Evolutionary conservation across 768 basidiomycete genomes (phyloP).

Genomic region (Panellus pusillus): DNA sequence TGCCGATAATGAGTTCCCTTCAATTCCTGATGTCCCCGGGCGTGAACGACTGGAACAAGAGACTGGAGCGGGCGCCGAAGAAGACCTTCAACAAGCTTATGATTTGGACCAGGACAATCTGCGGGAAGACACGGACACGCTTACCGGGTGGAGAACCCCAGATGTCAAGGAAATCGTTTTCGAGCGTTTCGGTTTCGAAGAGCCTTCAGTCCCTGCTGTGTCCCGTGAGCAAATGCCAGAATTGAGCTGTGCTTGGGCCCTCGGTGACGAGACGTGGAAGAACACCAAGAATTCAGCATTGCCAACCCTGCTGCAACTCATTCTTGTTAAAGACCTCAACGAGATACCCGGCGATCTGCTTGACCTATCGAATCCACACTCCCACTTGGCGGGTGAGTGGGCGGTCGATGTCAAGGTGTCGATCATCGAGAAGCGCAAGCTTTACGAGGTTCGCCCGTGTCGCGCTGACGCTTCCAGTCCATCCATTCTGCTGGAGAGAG

Average conservation of each 20-base stretch:
- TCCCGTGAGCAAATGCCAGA: not conserved
- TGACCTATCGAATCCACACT: conserved; percentile 1
- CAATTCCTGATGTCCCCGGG: conserved; percentile 16
- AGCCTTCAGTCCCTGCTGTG: not conserved
- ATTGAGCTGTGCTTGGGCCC: conserved; percentile 1
- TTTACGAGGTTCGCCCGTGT: conserved; percentile 7
- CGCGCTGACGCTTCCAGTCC: conserved; percentile 5
- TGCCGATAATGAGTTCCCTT: not conserved
- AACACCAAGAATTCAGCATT: conserved; percentile 1
- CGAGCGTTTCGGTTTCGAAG: conserved; percentile 5
- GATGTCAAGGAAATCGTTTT: not conserved
- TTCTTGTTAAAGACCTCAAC: conserved; percentile 4
- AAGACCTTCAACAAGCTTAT: conserved; percentile 10
- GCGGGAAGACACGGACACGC: conserved; percentile 1
- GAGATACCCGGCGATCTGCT: not conserved
- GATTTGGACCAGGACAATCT: conserved; percentile 1
- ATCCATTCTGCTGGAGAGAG: conserved; percentile 6
- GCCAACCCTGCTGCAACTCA: conserved; percentile 3
- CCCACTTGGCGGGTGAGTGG: conserved; percentile 10
- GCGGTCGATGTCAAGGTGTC: conserved; percentile 4
- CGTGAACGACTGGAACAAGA: conserved; percentile 5
- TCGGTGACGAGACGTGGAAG: conserved; percentile 9
- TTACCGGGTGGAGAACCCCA: conserved; percentile 3
- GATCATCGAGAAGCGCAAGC: not conserved
- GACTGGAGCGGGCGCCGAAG: conserved; percentile 10